These are phyloP conservation scores for Curvularia spicifera DNA, from an alignment of 2,329 filamentous ascomycete genomes.

Conservation along the genomic window DNA sequence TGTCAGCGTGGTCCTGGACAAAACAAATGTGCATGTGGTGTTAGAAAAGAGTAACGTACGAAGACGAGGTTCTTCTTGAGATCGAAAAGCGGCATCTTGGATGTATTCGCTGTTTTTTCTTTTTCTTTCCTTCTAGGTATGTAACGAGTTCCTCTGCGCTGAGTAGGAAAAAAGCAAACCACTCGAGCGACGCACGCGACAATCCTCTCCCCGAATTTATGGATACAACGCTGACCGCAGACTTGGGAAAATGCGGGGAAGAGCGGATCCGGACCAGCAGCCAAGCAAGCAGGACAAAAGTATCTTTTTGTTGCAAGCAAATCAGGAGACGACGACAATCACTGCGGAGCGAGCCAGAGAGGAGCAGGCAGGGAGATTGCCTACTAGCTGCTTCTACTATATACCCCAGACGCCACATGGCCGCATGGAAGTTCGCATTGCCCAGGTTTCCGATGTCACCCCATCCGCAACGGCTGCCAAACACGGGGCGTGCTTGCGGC, in stretches of 20 bases:
- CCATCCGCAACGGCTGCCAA: constrained; percentile 3
- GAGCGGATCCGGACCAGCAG: background rate
- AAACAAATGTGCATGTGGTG: background rate
- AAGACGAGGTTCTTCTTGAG: constrained; percentile 46
- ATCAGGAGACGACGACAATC: background rate
- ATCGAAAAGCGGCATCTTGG: constrained; percentile 39
- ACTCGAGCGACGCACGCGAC: background rate
- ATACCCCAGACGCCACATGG: background rate
- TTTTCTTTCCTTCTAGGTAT: background rate
- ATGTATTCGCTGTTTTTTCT: background rate
- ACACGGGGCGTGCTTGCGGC: background rate
- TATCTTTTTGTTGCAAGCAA: background rate
- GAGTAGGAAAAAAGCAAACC: background rate
- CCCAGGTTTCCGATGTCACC: background rate
- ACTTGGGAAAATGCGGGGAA: background rate
- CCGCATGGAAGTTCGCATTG: background rate
- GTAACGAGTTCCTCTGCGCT: background rate
- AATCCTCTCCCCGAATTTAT: background rate
- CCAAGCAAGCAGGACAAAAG: background rate
- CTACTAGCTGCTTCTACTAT: background rate
- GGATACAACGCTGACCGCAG: background rate
- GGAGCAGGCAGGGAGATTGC: too few species aligned
- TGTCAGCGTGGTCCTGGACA: background rate
- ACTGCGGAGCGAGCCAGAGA: background rate
- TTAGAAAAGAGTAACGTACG: constrained; percentile 18